Evolutionary conservation across 805 yeast species (phyloP), one percentile per base, ranked within the genome.

Genomic region (Diddensiella caesifluorescens): DNA sequence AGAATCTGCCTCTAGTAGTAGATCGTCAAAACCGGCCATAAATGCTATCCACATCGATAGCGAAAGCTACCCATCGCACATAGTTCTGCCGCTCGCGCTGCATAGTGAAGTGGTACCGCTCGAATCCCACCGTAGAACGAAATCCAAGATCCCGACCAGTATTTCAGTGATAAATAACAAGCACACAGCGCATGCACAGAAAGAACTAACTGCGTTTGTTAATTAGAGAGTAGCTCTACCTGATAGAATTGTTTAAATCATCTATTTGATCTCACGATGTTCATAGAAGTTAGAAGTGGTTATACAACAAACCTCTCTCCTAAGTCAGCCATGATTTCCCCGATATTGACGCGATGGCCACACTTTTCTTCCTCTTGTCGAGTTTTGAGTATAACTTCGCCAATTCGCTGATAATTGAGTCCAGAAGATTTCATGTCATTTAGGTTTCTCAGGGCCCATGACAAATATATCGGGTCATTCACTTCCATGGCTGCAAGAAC

Each of bases 401-500:
- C 38, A 22, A 34, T 21, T 12, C 38, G 15, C 21, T 22, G 28
- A 20, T 34, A 22, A 22, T 22, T 18, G 15, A 21, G 28, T 12
- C 27, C 28, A 20, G 16, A 27, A 13, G 22, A 16, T 32, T 13
- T 16, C 22, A 19, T 32, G 13, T 32, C 35, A 32, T n/a, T 16
- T 6, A 32, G 35, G 22, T 32, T 32, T 18, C 35, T 21, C 22
- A 32, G 19, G 12, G 35, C 9, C 35, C 35, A 32, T 10, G 35
- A 32, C 22, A 32, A 32, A 22, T 32, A 32, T 7, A 32, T 15
- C 5, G 35, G 35, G 22, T 32, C 35, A 5, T 10, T 6, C 5
- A 32, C 35, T 18, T 32, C 35, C 35, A 32, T 32, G 7, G 35
- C 35, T 16, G 35, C 35, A 5, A 32, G 22, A 6, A 32, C 35